Conservation (phyloP, 1,139 yeast species). For the Candida sp. region DNA sequence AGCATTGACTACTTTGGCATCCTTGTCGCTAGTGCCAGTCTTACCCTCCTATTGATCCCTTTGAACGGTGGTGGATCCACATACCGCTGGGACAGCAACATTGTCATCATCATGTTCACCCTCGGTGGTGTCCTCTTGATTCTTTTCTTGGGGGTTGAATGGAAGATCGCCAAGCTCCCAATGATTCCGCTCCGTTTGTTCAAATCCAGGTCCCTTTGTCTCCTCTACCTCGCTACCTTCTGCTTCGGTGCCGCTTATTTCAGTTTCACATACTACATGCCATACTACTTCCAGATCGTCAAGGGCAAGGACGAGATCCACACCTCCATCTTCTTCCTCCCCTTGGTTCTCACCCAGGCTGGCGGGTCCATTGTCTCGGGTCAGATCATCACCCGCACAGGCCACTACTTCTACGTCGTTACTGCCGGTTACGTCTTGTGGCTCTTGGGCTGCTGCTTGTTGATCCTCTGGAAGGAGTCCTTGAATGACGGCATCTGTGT, state of each 20-base stretch:
- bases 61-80: slow-evolving; percentile 61
- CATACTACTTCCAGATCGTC: slow-evolving; percentile 57
- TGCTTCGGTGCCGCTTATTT: slow-evolving; percentile 54
- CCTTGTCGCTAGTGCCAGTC: slow-evolving; percentile 44
- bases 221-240: slow-evolving; percentile 47
- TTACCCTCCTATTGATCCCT: slow-evolving; percentile 52
- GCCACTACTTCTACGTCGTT: slow-evolving; percentile 47
- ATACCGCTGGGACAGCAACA: slow-evolving; percentile 53
- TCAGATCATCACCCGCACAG: slow-evolving; percentile 40
- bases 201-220: slow-evolving; percentile 38
- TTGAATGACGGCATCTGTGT: slow-evolving; percentile 36
- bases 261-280: slow-evolving; percentile 47
- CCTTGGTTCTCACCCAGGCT: slow-evolving; percentile 48
- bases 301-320: slow-evolving; percentile 39
- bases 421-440: slow-evolving; percentile 47
- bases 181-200: slow-evolving; percentile 59
- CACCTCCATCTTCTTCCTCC: slow-evolving; percentile 44
- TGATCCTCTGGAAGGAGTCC: slow-evolving; percentile 34
- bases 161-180: slow-evolving; percentile 54
- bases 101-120: slow-evolving; percentile 49
- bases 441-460: slow-evolving; percentile 43
- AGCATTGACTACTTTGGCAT: slow-evolving; percentile 55
- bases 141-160: slow-evolving; percentile 50
- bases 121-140: slow-evolving; percentile 49
- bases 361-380: slow-evolving; percentile 46